Evolutionary conservation across 768 basidiomycete genomes (phyloP), one percentile per base, ranked within the genome.

Genomic region (Boletus edulis): DNA sequence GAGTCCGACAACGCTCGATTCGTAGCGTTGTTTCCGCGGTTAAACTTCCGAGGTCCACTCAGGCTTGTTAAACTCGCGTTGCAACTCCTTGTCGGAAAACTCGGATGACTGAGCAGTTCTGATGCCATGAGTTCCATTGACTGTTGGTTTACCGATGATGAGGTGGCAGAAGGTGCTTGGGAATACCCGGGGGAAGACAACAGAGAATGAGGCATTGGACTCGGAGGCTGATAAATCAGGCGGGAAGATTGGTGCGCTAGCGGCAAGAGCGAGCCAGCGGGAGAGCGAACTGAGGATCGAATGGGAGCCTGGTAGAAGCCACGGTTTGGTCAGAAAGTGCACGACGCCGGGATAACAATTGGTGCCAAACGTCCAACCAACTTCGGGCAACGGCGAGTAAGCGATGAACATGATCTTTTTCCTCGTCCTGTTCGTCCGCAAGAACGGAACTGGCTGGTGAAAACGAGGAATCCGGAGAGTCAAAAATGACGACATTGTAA

Each of bases 11-110:
- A 29, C 3, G 27, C 11, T 5, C 32, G 49, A 14, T 60, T 51
- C 24, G 52, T 46, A 2, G 22, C 51, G 5, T 1, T 24, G 24
- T 24, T 24, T 24, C 24, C 24, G 24, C 24, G 24, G 24, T 61
- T 58, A 54, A 2, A 56, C 51, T n/a, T 62, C 61, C 0, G 52
- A 49, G 4, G 61, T 62, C 53, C 56, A 58, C 2, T 62, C 61
- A 24, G 17, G 58, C 59, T 2, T 58, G 49, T 37, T 24, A 1
- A 24, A 24, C 24, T 5, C 24, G 24, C 24, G 24, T 24, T 27
- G 27, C 27, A 29, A 29, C 27, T 29, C 27, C 27, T 29, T 8
- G 27, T 29, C 27, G 8, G 27, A 9, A 29, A 29, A 57, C 24
- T 62, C 51, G 7, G 49, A 44, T 9, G 22, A 41, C 18, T 22